Conservation (phyloP, 129 eudicot species). For the Sambucus nigra region DNA sequence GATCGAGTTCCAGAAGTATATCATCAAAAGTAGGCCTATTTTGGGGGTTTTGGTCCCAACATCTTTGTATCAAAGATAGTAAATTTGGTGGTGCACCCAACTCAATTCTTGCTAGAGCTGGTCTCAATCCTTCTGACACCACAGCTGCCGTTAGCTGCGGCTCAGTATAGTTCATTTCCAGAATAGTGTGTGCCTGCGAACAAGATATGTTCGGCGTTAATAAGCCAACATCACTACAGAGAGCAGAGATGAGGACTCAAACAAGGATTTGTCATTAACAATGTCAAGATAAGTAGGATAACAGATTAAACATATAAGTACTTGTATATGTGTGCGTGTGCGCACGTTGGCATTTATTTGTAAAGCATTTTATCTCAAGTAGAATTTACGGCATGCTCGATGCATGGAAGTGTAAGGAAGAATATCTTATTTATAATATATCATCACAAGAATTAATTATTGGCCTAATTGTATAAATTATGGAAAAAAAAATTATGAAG, state of each 20-base stretch:
- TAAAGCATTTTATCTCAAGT: too few species aligned
- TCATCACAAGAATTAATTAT: too few species aligned
- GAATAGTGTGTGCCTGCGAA: conserved; percentile 90
- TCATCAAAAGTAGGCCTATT: conserved; percentile 80
- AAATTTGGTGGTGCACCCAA: conserved; percentile 42
- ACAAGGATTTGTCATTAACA: background rate
- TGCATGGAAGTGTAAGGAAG: too few species aligned
- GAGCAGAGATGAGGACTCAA: background rate
- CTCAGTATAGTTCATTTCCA: conserved; percentile 95
- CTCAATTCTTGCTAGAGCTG: conserved; percentile 58
- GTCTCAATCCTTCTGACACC: conserved; percentile 75
- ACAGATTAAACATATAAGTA: background rate
- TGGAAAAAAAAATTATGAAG: too few species aligned
- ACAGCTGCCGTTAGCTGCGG: conserved; percentile 91
- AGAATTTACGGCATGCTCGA: too few species aligned
- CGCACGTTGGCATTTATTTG: too few species aligned
- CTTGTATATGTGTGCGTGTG: too few species aligned
- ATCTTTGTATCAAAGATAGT: conserved; percentile 55
- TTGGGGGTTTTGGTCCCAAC: conserved; percentile 63
- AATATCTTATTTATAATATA: too few species aligned
- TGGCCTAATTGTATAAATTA: too few species aligned
- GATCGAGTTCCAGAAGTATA: conserved; percentile 47
- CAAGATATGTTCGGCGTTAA: conserved; percentile 6
- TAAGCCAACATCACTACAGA: background rate
- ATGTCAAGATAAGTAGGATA: background rate